Conservation (phyloP, 2,329 filamentous ascomycete species). For the Biscogniauxia mediterranea region DNA sequence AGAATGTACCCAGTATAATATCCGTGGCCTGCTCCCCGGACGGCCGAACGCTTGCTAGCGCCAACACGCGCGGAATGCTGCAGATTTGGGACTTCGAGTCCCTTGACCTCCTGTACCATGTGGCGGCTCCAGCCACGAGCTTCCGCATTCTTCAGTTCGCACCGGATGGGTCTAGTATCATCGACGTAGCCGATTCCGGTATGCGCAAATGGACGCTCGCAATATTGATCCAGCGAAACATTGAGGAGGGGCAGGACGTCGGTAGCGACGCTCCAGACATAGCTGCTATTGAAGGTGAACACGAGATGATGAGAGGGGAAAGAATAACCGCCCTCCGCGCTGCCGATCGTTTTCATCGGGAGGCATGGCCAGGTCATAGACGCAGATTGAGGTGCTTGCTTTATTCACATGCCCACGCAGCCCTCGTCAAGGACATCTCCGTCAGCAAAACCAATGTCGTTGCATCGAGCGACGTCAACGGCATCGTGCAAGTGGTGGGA, state of each 20-base stretch:
- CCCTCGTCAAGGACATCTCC: conserved; percentile 4
- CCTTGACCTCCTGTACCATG: conserved; percentile 18
- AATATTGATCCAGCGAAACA: conserved; percentile 19
- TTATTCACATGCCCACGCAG: conserved; percentile 13
- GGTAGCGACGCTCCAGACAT: conserved; percentile 12
- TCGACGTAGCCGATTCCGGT: conserved; percentile 21
- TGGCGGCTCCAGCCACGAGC: conserved; percentile 11
- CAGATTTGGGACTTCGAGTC: conserved; percentile 26
- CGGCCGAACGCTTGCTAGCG: conserved; percentile 21
- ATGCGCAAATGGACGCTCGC: conserved; percentile 26
- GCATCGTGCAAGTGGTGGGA: conserved; percentile 8
- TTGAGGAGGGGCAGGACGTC: conserved; percentile 20
- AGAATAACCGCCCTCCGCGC: conserved; percentile 16
- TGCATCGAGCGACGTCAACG: conserved; percentile 9
- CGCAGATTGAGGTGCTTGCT: conserved; percentile 3
- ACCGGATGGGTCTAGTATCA: conserved; percentile 16
- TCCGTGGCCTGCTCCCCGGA: conserved; percentile 19
- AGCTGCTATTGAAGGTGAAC: conserved; percentile 10
- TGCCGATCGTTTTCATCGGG: conserved; percentile 14
- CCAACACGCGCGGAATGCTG: conserved; percentile 14
- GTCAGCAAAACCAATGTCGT: conserved; percentile 6
- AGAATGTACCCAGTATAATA: conserved; percentile 1
- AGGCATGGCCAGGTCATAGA: conserved; percentile 14
- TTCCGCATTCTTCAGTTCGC: conserved; percentile 22
- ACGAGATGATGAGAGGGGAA: conserved; percentile 9